phyloP scores from a whole-genome alignment of 495 filamentous ascomycete genomes.

The Letharia lupina region DNA sequence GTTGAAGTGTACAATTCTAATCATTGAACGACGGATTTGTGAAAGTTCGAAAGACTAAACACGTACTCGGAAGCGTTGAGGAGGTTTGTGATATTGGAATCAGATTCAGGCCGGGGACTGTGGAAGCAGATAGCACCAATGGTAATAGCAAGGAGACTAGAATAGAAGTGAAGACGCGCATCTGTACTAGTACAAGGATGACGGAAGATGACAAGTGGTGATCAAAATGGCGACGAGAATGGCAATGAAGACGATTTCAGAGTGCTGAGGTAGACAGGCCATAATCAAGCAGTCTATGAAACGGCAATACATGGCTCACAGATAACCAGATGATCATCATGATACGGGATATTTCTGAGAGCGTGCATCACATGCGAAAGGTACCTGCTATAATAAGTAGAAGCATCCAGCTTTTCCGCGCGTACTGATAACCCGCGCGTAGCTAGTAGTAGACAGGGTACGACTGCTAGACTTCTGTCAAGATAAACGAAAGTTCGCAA shows the following conservation, averaged over 20 bases:
- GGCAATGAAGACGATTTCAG: neutral
- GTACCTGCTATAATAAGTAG: neutral
- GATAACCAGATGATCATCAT: neutral
- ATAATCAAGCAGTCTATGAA: neutral
- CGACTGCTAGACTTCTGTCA: too few species aligned
- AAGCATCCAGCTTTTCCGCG: neutral
- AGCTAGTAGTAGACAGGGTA: too few species aligned
- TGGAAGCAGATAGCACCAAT: neutral
- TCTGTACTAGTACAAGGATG: neutral
- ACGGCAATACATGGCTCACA: neutral
- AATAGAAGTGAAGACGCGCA: neutral
- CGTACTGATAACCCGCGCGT: too few species aligned
- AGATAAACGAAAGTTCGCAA: too few species aligned
- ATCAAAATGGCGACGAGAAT: neutral
- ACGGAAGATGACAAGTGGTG: neutral
- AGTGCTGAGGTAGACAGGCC: neutral
- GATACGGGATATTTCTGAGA: neutral
- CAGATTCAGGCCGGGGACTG: neutral
- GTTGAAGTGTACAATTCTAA: neutral
- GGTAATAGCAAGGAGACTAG: neutral
- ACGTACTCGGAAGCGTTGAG: neutral
- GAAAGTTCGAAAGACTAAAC: neutral
- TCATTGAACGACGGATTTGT: neutral
- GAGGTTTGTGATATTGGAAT: neutral
- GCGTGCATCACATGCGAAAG: neutral